Conservation (phyloP, 2,329 filamentous ascomycete species). For the Aspergillus sp. region DNA sequence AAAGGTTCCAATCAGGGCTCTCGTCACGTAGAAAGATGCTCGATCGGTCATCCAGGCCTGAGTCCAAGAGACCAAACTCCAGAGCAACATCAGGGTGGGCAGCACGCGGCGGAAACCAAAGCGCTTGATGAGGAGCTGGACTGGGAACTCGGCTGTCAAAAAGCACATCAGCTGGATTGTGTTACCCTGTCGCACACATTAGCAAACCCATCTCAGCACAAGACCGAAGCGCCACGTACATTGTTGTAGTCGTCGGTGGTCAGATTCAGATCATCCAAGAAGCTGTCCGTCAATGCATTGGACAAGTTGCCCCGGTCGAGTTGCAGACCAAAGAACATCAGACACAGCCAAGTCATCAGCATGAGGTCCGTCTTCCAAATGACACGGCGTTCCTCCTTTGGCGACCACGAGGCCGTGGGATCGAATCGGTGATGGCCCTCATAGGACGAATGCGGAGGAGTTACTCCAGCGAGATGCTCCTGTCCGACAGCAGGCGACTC, state of each 20-base stretch:
- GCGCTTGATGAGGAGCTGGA: constrained; percentile 53
- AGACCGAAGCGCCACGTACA: constrained; percentile 4
- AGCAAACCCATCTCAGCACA: no score
- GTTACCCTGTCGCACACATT: constrained; percentile 20
- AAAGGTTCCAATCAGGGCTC: constrained; percentile 46
- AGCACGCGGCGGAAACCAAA: constrained; percentile 53
- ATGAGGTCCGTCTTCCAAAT: constrained; percentile 49
- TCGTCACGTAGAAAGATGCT: constrained; percentile 42
- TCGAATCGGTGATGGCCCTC: constrained; percentile 34
- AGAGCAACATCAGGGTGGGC: constrained; percentile 50
- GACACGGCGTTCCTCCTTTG: constrained; percentile 52
- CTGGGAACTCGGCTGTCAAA: constrained; percentile 48
- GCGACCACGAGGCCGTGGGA: constrained; percentile 30
- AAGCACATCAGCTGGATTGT: constrained; percentile 33
- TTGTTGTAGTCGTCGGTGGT: constrained; percentile 47
- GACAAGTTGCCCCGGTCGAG: constrained; percentile 41
- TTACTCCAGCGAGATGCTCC: constrained; percentile 31
- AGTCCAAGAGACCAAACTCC: constrained; percentile 47
- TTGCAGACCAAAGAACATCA: constrained; percentile 39
- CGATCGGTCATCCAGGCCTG: constrained; percentile 41
- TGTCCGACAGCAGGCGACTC: constrained; percentile 25
- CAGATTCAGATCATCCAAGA: constrained; percentile 41
- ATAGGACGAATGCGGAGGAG: constrained; percentile 36
- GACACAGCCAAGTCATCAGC: constrained; percentile 29
- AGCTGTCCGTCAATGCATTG: constrained; percentile 42